Percentiles rank a stretch among this genome's conserved stretches.
Conservation (phyloP, 2,329 filamentous ascomycete genomes). For the Hymenoscyphus repandus region DNA sequence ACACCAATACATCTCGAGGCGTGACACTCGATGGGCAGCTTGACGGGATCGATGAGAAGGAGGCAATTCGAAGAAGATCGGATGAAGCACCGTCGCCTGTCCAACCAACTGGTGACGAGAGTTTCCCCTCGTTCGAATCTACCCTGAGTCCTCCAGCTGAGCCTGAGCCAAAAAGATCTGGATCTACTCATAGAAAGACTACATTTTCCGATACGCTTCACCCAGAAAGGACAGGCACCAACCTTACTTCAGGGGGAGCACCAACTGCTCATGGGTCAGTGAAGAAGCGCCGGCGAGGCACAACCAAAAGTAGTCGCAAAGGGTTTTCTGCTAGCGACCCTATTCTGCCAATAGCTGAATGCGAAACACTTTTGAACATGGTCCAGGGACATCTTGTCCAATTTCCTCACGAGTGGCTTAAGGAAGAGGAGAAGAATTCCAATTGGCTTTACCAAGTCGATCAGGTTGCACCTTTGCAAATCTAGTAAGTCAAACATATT, state of each 20-base stretch:
- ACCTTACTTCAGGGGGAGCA: neutral
- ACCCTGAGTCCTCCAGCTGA: constrained; percentile 17
- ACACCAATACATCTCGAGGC: constrained; percentile 10
- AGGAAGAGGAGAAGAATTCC: constrained; percentile 83
- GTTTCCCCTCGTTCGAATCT: constrained; percentile 43
- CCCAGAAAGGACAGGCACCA: constrained; percentile 12
- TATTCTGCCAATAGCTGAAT: constrained; percentile 67
- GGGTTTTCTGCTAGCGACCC: constrained; percentile 66
- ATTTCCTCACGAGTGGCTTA: constrained; percentile 95
- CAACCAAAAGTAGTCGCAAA: constrained; percentile 58
- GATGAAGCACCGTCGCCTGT: constrained; percentile 39
- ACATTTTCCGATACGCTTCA: constrained; percentile 45
- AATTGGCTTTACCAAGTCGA: constrained; percentile 98
- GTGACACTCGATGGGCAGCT: constrained; percentile 19
- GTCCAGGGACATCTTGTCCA: constrained; percentile 84
- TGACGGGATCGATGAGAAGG: constrained; percentile 24
- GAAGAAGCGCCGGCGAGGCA: constrained; percentile 60
- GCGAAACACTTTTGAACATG: constrained; percentile 74
- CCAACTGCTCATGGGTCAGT: constrained; percentile 39
- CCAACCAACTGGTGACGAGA: constrained; percentile 38
- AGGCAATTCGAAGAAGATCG: constrained; percentile 10
- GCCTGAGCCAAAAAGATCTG: constrained; percentile 19
- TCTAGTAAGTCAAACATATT: constrained; percentile 66
- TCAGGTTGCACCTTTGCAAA: constrained; percentile 90
- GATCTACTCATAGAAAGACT: constrained; percentile 45